Evolutionary conservation across 176 grass and related monocot species (phyloP).

Genomic region (Rhynchospora pubera): DNA sequence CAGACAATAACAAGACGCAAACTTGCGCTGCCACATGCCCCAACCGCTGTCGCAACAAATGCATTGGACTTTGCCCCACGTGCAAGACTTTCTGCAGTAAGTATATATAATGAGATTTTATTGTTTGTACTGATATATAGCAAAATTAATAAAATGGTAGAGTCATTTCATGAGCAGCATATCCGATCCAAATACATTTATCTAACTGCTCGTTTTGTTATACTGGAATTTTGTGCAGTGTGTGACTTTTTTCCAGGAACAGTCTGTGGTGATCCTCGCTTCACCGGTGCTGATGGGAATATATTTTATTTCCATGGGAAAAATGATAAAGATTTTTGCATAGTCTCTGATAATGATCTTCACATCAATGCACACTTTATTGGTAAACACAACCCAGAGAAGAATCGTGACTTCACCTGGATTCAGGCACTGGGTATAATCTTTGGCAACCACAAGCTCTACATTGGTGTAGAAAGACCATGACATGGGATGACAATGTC

Average conservation of each 20-base stretch:
- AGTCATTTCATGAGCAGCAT: too few species aligned
- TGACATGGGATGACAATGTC: conserved; percentile 21
- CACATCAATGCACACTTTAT: conserved; percentile 45
- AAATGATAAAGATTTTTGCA: conserved; percentile 48
- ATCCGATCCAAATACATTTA: too few species aligned
- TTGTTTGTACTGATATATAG: background rate
- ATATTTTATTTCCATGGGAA: conserved; percentile 66
- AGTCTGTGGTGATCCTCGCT: conserved; percentile 49
- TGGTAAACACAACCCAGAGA: conserved; percentile 35
- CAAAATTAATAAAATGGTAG: too few species aligned
- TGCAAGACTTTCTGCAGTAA: conserved; percentile 55
- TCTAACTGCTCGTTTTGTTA: background rate
- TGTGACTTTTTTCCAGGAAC: conserved; percentile 33
- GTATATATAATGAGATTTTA: conserved; percentile 3
- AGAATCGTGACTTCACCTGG: conserved; percentile 56
- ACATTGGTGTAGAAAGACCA: conserved; percentile 10
- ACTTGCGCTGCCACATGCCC: conserved; percentile 23
- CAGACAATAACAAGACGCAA: background rate
- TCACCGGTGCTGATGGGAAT: conserved; percentile 58
- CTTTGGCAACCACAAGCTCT: conserved; percentile 39
- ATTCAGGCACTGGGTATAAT: conserved; percentile 45
- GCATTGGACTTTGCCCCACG: conserved; percentile 27
- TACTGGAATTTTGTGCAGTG: background rate
- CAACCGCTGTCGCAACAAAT: background rate
- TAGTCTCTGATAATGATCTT: conserved; percentile 30